A percentile compares a stretch with the other conserved stretches of the same genome.
Conservation (phyloP, 257 asterid genomes). For the Nicotiana otophora region DNA sequence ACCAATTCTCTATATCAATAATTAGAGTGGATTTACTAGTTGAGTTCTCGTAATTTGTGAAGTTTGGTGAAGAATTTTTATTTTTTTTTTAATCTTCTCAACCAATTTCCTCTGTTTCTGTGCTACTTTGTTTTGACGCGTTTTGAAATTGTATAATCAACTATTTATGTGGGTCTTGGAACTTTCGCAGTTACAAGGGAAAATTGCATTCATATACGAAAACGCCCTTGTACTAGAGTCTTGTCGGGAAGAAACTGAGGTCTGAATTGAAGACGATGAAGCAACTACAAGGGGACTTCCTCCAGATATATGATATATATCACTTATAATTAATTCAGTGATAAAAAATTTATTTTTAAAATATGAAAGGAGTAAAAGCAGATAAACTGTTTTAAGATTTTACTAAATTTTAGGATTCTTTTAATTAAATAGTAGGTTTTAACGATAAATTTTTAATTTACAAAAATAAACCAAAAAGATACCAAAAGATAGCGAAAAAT, state of each 20-base stretch:
- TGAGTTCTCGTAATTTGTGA: neutral
- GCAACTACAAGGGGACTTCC: neutral
- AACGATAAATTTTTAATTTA: too few relatives aligned
- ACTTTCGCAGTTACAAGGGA: neutral
- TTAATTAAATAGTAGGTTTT: too few relatives aligned
- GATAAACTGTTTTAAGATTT: too few relatives aligned
- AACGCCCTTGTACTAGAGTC: neutral
- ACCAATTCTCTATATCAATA: neutral
- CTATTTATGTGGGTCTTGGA: constrained; percentile 4
- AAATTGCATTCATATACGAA: neutral
- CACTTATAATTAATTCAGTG: too few relatives aligned
- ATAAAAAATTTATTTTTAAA: too few relatives aligned
- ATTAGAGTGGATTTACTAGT: neutral
- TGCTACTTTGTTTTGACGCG: neutral
- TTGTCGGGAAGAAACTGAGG: neutral
- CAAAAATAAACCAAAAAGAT: too few relatives aligned
- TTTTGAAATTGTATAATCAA: neutral
- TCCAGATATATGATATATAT: too few relatives aligned
- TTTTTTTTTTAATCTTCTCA: neutral
- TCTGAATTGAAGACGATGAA: neutral
- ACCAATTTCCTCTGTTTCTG: neutral
- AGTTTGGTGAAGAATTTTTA: neutral
- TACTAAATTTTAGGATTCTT: too few relatives aligned
- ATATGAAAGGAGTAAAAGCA: too few relatives aligned
- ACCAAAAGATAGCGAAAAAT: too few relatives aligned